Base-by-base conservation (phyloP, 371 early-diverging fungal species). In the Mucor mucedo region DNA sequence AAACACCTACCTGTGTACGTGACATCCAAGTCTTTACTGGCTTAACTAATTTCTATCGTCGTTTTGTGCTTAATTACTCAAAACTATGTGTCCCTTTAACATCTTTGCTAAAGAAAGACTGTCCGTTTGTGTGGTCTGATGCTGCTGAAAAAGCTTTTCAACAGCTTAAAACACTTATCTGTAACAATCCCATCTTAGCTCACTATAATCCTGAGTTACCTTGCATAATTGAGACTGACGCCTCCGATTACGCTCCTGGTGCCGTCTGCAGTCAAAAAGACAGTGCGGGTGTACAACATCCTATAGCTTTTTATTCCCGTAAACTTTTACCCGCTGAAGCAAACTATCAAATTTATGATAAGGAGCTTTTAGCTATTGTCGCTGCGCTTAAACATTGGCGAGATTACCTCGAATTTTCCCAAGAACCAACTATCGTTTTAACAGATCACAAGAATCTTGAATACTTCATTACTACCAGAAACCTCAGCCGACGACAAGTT, bases 11-110 rank as follows among this genome's bases (percentile, higher is more conserved):
- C 3, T 0, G 41, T 21, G 66, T 73, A 0, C 69, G 62, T 4
- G 70, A 86, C 7, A 44, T 89, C 0, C 73, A 73, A 52, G 58
- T 54, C 1, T 86, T 89, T 64, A 62, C 85, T 1, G 88, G 89
- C 0, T 63, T 84, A 28, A 62, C 75, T 6, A 83, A 82, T 21
- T 88, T 71, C 60, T 84, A 85, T 69, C 69, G 75, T 0, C 65
- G 78, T 3, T 87, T 85, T 53, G 79, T 89, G 9, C 21, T 44
- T 4, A 44, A 75, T n/a, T 86, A 74, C 54, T 71, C 88, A 0
- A 30, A 72, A 5, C 16, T 55, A 2, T 55, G 56, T 30, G 21
- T 42, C 3, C 56, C 56, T 5, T 11, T 40, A 4, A 55, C 56
- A 4, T 8, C 44, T 1, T 7, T 55, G 1, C 10, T 55, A 52